Conservation (phyloP, 148 eudicot species). For the Pharnaceum exiguum region DNA sequence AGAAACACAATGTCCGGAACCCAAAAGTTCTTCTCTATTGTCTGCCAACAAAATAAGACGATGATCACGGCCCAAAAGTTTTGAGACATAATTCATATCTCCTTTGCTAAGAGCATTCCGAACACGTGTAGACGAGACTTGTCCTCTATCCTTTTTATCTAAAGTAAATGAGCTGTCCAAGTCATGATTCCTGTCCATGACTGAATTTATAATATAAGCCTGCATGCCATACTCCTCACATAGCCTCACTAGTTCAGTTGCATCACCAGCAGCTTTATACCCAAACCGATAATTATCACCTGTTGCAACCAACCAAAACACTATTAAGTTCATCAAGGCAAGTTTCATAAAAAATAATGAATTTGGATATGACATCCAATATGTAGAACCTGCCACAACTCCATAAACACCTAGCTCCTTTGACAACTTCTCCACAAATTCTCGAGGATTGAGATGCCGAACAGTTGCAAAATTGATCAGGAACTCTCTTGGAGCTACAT, state of each 20-base stretch:
- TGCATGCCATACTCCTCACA: slow-evolving; percentile 64
- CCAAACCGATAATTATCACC: slow-evolving; percentile 97
- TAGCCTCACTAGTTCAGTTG: slow-evolving; percentile 67
- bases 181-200: slow-evolving; percentile 71
- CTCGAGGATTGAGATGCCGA: slow-evolving; percentile 66
- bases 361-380: no score
- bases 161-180: slow-evolving; percentile 18
- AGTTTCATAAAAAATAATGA: neutral
- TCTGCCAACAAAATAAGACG: slow-evolving; percentile 57
- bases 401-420: slow-evolving; percentile 77
- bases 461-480: slow-evolving; percentile 76
- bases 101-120: slow-evolving; percentile 78
- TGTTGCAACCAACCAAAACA: slow-evolving; percentile 19
- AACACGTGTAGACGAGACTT: slow-evolving; percentile 95
- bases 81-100: slow-evolving; percentile 74
- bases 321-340: neutral
- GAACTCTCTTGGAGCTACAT: slow-evolving; percentile 54
- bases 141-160: slow-evolving; percentile 71
- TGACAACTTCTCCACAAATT: slow-evolving; percentile 90
- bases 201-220: slow-evolving; percentile 70
- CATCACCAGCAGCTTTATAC: slow-evolving; percentile 82
- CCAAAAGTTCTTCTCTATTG: slow-evolving; percentile 26
- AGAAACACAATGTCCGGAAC: slow-evolving; percentile 34
- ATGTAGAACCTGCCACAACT: slow-evolving; percentile 82
- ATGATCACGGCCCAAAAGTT: slow-evolving; percentile 89